Percentiles rank a stretch among this genome's conserved stretches.
Conservation (phyloP, 2,329 filamentous ascomycete species). For the Ophiostoma sp. region DNA sequence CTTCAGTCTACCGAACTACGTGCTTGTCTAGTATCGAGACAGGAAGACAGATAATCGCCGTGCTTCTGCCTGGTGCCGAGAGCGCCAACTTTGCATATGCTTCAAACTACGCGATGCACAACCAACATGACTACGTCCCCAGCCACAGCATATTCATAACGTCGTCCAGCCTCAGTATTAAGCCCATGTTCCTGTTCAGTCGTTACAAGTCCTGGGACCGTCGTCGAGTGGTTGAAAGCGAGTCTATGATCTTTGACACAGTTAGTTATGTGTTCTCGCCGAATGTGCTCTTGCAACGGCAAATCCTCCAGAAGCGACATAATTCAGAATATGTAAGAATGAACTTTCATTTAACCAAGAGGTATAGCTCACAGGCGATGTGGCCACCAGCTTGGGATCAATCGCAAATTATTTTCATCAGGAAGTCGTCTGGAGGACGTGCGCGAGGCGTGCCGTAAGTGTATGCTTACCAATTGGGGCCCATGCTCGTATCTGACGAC, state of each 20-base stretch:
- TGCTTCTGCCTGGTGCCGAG: too few species aligned
- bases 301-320: conserved; percentile 16
- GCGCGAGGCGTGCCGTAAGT: not conserved
- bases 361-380: conserved; percentile 78
- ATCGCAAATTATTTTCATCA: conserved; percentile 97
- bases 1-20: too few species aligned
- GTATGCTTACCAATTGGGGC: conserved; percentile 19
- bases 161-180: not conserved
- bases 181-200: too few species aligned
- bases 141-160: too few species aligned
- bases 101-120: not conserved
- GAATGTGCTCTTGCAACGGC: not conserved
- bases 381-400: conserved; percentile 69
- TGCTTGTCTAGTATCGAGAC: too few species aligned
- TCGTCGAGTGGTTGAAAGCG: not conserved
- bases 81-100: not conserved
- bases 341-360: conserved; percentile 68
- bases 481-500: not conserved
- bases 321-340: conserved; percentile 91
- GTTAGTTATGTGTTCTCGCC: conserved; percentile 6
- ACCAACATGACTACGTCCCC: too few species aligned
- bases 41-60: too few species aligned
- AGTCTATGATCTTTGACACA: not conserved
- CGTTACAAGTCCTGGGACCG: not conserved
- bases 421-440: conserved; percentile 30